A percentile compares a stretch with the other conserved stretches of the same genome.
Evolutionary conservation across 139 green algal genomes (phyloP).

Genomic region (Trebouxia sp.): DNA sequence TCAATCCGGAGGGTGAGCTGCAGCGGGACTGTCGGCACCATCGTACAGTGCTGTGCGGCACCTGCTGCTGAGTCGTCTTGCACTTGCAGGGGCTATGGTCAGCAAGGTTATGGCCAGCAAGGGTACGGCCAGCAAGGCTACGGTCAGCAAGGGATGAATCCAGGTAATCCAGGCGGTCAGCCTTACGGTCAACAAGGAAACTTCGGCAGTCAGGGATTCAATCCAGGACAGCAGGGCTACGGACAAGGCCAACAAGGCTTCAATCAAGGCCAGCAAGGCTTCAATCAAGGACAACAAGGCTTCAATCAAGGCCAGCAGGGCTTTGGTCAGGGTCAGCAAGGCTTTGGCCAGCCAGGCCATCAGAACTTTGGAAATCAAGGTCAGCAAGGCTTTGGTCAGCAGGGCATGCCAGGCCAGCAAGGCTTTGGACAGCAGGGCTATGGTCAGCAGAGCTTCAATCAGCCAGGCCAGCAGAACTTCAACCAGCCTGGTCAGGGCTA

Average conservation of each 20-base stretch:
- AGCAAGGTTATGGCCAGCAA: neutral
- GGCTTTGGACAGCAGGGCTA: neutral
- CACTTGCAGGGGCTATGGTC: neutral
- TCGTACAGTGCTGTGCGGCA: no score
- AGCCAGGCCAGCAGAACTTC: constrained; percentile 1
- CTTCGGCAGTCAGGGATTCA: neutral
- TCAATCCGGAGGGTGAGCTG: no score
- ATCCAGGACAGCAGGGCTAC: no score
- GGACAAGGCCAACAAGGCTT: neutral
- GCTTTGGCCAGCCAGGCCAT: neutral
- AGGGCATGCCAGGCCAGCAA: neutral
- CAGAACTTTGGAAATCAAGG: no score
- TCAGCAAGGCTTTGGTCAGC: neutral
- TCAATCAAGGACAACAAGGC: neutral
- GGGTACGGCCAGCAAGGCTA: neutral
- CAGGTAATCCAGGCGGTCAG: neutral
- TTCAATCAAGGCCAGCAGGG: neutral
- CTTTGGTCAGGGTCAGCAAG: neutral
- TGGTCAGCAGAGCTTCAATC: no score
- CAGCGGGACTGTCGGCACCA: no score
- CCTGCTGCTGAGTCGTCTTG: no score
- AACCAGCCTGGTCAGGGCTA: no score
- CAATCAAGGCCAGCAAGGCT: no score
- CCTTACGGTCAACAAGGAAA: neutral
- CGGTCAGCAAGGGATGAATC: no score